Evolutionary conservation across 2,329 filamentous ascomycete genomes (phyloP), one percentile per base, ranked within the genome.

Genomic region (Arthroderma uncinatum): DNA sequence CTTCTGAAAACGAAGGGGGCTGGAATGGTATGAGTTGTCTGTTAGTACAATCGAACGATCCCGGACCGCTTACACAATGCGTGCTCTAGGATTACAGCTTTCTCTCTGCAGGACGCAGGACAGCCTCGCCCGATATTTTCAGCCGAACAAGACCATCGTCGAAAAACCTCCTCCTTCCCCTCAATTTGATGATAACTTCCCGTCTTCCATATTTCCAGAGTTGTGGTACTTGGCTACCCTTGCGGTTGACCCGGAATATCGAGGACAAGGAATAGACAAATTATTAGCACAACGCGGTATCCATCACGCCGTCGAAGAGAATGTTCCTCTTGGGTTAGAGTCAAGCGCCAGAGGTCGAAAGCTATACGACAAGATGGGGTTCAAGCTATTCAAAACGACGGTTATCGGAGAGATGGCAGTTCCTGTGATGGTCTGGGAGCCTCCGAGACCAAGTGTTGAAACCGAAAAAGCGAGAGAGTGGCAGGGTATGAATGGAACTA

Each of bases 211-310:
- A n/a, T 55, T 62, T 50, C 47, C 62, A 4, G 55, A 62, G 12
- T 54, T 62, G 14, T 66, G 64, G 65, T 64, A 65, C 48, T 54
- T 67, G 14, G 63, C 61, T 30, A 55, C 58, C 19, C 58, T 67
- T 16, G 62, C 60, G n/a, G 60, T 66, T 16, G 57, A 62, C 37
- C 64, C 62, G 2, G 34, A 53, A 1, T 64, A 60, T 53, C 63
- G 65, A n/a, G 53, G 65, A 8, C 61, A 57, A 25, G 64, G 64
- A 6, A 54, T 65, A 21, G 65, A 64, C 5, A 57, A 54, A 19
- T 48, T 58, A 37, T 53, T 66, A 53, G 30, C 64, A 14, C 47
- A 58, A 50, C 60, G 62, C 58, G 61, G 64, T 5, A 57, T 62
- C 28, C 54, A 60, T 28, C 52, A 61, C 28, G 63, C 62, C 9